phyloP scores from a whole-genome alignment of 371 early-diverging fungal species.

The Syncephalastrum sp. region DNA sequence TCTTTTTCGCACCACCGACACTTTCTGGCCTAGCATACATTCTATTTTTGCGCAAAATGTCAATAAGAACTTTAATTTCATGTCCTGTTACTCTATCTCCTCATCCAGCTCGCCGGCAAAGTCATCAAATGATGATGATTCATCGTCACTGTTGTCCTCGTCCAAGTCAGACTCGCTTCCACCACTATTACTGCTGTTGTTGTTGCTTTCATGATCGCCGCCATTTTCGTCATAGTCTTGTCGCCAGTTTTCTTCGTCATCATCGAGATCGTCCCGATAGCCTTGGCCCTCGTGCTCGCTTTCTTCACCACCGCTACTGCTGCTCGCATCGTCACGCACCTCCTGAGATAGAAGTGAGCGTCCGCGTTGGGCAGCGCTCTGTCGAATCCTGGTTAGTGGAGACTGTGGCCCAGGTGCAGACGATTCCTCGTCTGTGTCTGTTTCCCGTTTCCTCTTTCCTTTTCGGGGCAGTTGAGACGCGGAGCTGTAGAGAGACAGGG shows the following conservation, averaged over 20 bases:
- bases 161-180: slow-evolving; percentile 25
- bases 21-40: slow-evolving; percentile 1
- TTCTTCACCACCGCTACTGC: slow-evolving; percentile 19
- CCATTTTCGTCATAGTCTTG: slow-evolving; percentile 16
- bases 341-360: slow-evolving; percentile 36
- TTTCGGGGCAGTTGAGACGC: slow-evolving; percentile 12
- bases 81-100: slow-evolving; percentile 22
- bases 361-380: slow-evolving; percentile 19
- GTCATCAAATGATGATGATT: slow-evolving; percentile 26
- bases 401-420: slow-evolving; percentile 7
- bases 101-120: slow-evolving; percentile 41
- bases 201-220: slow-evolving; percentile 15
- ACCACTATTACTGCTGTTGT: background rate
- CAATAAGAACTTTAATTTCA: background rate
- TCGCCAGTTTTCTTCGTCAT: slow-evolving; percentile 8
- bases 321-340: slow-evolving; percentile 3
- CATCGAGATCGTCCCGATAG: slow-evolving; percentile 2
- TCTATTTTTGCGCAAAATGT: background rate
- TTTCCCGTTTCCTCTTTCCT: slow-evolving; percentile 24
- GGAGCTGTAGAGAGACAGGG: slow-evolving; percentile 13
- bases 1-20: background rate
- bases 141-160: slow-evolving; percentile 16
- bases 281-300: slow-evolving; percentile 10
- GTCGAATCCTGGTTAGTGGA: slow-evolving; percentile 17
- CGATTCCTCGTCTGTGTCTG: slow-evolving; percentile 7